phyloP scores from a whole-genome alignment of 2,329 filamentous ascomycete genomes.

The Xylariales sp. region DNA sequence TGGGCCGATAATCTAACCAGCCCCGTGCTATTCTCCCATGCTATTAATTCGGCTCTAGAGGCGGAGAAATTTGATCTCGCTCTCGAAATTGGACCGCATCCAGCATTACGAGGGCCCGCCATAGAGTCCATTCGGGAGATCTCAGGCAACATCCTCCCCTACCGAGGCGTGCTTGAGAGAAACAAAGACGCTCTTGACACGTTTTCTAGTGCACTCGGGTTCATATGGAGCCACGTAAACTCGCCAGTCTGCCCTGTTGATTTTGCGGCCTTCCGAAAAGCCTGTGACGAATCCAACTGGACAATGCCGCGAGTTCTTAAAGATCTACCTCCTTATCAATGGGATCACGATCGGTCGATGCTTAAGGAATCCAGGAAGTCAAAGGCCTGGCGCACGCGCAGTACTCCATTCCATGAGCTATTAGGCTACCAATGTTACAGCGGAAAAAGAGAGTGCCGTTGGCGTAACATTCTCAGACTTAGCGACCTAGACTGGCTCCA shows the following conservation, averaged over 20 bases:
- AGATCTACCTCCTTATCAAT: constrained; percentile 3
- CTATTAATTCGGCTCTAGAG: background rate
- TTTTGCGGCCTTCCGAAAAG: constrained; percentile 3
- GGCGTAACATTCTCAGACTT: constrained; percentile 9
- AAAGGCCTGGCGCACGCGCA: background rate
- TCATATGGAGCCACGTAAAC: background rate
- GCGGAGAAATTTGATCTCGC: constrained; percentile 10
- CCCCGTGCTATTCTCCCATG: constrained; percentile 24
- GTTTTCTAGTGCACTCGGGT: constrained; percentile 1
- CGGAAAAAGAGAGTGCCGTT: background rate
- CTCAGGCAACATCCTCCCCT: background rate
- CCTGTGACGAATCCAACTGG: background rate
- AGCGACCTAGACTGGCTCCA: constrained; percentile 12
- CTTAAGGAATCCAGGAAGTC: constrained; percentile 18
- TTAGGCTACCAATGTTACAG: background rate
- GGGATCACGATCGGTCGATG: constrained; percentile 6
- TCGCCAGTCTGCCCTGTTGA: background rate
- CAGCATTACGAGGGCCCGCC: constrained; percentile 19
- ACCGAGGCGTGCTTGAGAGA: background rate
- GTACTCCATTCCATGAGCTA: background rate
- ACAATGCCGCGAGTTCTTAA: background rate
- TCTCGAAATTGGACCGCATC: constrained; percentile 28
- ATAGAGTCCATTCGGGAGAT: background rate
- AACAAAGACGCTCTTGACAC: background rate
- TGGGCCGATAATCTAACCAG: constrained; percentile 21